Conservation (phyloP, 78 protist species). For the Chrysochromulina tobinii region DNA sequence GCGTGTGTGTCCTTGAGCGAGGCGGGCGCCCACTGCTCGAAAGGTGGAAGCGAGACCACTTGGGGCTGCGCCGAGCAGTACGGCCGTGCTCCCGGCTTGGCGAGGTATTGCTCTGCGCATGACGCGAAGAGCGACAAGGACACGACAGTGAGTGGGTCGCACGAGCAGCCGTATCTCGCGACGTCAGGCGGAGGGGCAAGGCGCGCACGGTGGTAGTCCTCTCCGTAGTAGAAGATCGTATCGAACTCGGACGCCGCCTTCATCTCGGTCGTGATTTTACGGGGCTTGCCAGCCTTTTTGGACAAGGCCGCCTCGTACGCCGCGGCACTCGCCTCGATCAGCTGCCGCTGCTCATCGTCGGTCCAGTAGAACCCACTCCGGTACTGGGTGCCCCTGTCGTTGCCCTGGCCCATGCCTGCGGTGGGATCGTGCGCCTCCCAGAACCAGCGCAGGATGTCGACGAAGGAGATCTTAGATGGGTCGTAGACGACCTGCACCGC, state of each 20-base stretch:
- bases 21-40: not conserved
- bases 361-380: not conserved
- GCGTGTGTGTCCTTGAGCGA: not conserved
- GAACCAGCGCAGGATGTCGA: constrained; percentile 34
- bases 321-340: not conserved
- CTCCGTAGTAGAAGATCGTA: too few species aligned
- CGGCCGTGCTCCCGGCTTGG: constrained; percentile 31
- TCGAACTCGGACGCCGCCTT: not conserved
- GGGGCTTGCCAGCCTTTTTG: too few species aligned
- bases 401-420: constrained; percentile 27
- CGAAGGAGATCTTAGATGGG: not conserved
- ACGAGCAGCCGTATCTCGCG: too few species aligned
- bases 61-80: constrained; percentile 43
- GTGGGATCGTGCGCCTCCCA: constrained; percentile 38
- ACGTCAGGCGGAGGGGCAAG: too few species aligned
- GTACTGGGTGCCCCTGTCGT: constrained; percentile 10
- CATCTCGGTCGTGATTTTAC: not conserved
- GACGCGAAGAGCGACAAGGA: too few species aligned
- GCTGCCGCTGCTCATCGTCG: constrained; percentile 3
- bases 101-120: not conserved
- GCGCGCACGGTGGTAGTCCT: too few species aligned
- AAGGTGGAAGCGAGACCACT: not conserved
- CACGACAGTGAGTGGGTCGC: too few species aligned
- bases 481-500: constrained; percentile 4
- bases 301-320: not conserved